Evolutionary conservation across 2,329 filamentous ascomycete genomes (phyloP), one percentile per base, ranked within the genome.

Genomic region (Gnomoniopsis smithogilvyi): DNA sequence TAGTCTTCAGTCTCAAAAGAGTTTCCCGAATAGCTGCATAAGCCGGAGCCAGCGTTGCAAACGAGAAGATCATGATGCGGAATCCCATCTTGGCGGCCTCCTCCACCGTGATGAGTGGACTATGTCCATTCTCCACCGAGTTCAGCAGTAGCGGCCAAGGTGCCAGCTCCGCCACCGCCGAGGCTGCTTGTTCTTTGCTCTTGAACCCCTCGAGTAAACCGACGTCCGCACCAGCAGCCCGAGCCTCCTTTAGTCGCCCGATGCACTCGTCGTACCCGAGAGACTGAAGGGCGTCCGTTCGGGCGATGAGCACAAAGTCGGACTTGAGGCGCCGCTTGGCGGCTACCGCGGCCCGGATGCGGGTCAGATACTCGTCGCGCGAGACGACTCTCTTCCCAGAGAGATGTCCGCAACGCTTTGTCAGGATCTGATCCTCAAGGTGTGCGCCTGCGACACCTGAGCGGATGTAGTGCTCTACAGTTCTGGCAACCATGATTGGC

Each of bases 61-160:
- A 78, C 4, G 82, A 82, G 65, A 81, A 84, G 58, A 87, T 87
- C 50, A 85, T 80, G 58, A 87, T 75, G 60, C 77, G 76, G 69
- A 82, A 87, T 0, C 84, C 85, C 65, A 85, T 74, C 45, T 79
- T 73, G 61, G 75, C 74, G 8, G 83, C 83, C 64, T 86, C 79
- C 0, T 77, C 69, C 2, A 77, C 78, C 1, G 76, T 78, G 54
- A 82, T 79, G 26, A 79, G 73, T 0, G 84, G 84, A 24, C 80
- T 83, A 24, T 78, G 76, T 2, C 83, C 83, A 26, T 79, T 78
- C 60, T 80, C 78, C 0, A 87, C 84, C 63, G 80, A 81, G 65
- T 87, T 87, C 54, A 84, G 74, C 26, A 86, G 69, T 41, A 85
- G 74, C 64, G 73, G 82, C 75, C 65, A 77, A 1, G 78, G 78